phyloP scores from a whole-genome alignment of 164 flowering plant species.

The Platanus orientalis region DNA sequence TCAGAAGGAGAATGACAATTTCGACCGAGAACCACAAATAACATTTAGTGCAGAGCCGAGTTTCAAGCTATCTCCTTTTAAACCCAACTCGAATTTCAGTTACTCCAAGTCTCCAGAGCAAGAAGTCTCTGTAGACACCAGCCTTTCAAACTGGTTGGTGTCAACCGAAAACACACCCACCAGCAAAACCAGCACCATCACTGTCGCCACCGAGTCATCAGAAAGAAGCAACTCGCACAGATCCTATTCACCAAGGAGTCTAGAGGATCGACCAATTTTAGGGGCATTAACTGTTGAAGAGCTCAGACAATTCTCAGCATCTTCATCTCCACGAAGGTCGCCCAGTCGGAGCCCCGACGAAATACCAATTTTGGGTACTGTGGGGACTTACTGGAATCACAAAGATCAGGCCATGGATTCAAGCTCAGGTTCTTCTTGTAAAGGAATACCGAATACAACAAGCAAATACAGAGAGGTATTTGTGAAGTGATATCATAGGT shows the following conservation, averaged over 20 bases:
- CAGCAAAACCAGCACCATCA: constrained; percentile 24
- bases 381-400: constrained; percentile 80
- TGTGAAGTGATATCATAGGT: constrained; percentile 12
- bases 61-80: not conserved
- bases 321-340: constrained; percentile 71
- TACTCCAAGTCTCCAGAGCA: constrained; percentile 15
- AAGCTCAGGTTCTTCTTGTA: constrained; percentile 47
- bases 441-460: constrained; percentile 90
- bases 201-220: constrained; percentile 22
- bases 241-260: constrained; percentile 42
- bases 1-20: constrained; percentile 58
- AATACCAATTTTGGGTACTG: constrained; percentile 79
- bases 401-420: constrained; percentile 31
- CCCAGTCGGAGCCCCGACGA: constrained; percentile 81
- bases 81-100: not conserved
- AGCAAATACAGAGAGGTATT: constrained; percentile 97
- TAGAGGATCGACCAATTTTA: constrained; percentile 77
- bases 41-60: constrained; percentile 43
- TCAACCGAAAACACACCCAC: constrained; percentile 43
- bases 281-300: constrained; percentile 87
- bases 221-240: constrained; percentile 38
- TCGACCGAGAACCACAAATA: constrained; percentile 35
- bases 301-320: constrained; percentile 51
- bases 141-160: constrained; percentile 77
- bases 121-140: constrained; percentile 45